Base-by-base conservation (phyloP, 805 yeast species). In the Wickerhamomyces xylosicus region DNA sequence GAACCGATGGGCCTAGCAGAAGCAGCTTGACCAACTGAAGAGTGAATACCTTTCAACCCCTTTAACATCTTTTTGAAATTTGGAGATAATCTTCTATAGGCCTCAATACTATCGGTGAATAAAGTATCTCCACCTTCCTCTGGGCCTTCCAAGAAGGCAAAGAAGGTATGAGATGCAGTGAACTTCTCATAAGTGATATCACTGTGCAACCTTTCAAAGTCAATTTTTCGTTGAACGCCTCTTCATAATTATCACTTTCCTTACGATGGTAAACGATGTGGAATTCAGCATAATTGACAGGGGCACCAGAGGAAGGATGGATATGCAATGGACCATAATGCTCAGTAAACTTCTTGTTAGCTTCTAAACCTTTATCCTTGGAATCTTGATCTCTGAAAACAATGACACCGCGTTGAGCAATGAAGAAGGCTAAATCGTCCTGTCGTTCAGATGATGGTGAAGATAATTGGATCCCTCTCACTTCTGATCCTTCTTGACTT, bases 91-190 rank as follows among this genome's bases (percentile, higher is more conserved):
- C 89, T 64, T 42, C 77, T 72, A 58, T 78, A 83, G 10, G 85
- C 86, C 55, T 79, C 86, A 29, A 67, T 65, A 20, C 77, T 67
- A 52, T 80, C 85, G n/a, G 84, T 72, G 53, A 80, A 83, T 36
- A 80, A 62, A n/a, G 85, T 83, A 56, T 83, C 92, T 44, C 92
- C 92, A 39, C 90, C 87, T 33, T 75, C 57, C 18, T 69, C 74
- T 20, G 77, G 77, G 28, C 68, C 66, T 42, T 79, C 82, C 36
- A 80, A 62, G 41, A 79, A 74, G 16, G 74, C 66, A 51, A 83
- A 77, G 44, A 79, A 71, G 1, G 94, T 82, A 41, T 72, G 64
- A 14, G 82, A 82, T 13, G 89, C 83, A 7, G 87, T 81, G 56
- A 78, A 85, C 41, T 67, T 66, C 56, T 81, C 89, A 55, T 78